Conservation (phyloP, 2,329 filamentous ascomycete species). For the Colletotrichum endophyticum region DNA sequence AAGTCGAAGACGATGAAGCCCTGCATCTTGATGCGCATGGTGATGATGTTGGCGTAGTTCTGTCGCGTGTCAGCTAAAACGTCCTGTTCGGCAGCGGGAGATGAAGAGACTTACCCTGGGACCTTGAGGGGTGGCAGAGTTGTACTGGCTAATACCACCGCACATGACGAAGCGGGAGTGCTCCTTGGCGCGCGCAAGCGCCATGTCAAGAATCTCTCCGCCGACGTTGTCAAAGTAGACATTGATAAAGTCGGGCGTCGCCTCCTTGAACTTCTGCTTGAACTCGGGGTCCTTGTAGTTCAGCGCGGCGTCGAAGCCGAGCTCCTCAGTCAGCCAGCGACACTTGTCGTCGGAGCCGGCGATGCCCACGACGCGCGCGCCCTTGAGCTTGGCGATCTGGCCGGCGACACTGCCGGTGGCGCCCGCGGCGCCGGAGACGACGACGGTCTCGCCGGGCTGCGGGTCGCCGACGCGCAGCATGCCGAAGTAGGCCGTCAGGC, state of each 20-base stretch:
- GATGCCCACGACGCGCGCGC: slow-evolving; percentile 65
- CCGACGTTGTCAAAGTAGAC: slow-evolving; percentile 80
- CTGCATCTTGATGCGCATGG: slow-evolving; percentile 66
- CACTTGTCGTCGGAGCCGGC: slow-evolving; percentile 73
- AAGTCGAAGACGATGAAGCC: slow-evolving; percentile 80
- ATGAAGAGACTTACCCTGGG: slow-evolving; percentile 45
- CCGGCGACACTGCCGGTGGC: slow-evolving; percentile 79
- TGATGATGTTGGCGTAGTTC: slow-evolving; percentile 57
- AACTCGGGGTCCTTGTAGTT: slow-evolving; percentile 74
- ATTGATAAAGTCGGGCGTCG: slow-evolving; percentile 65
- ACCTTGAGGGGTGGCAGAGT: slow-evolving; percentile 59
- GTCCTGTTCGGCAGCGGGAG: not conserved
- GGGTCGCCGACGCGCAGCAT: slow-evolving; percentile 72
- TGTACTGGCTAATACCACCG: slow-evolving; percentile 74
- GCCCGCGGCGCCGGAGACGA: slow-evolving; percentile 79
- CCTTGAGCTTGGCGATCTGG: slow-evolving; percentile 79
- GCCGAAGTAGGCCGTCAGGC: slow-evolving; percentile 79
- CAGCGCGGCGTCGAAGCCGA: slow-evolving; percentile 71
- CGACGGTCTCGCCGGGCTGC: slow-evolving; percentile 74
- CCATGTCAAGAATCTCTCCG: slow-evolving; percentile 72
- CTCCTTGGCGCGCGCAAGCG: slow-evolving; percentile 65
- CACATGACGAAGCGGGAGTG: slow-evolving; percentile 74
- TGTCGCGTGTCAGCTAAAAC: slow-evolving; percentile 26
- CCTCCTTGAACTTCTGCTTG: slow-evolving; percentile 61
- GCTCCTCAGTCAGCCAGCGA: slow-evolving; percentile 64